These are phyloP conservation scores for Lentinula novae-zelandiae DNA, from an alignment of 1,284 basidiomycete genomes.

Conservation along the genomic window DNA sequence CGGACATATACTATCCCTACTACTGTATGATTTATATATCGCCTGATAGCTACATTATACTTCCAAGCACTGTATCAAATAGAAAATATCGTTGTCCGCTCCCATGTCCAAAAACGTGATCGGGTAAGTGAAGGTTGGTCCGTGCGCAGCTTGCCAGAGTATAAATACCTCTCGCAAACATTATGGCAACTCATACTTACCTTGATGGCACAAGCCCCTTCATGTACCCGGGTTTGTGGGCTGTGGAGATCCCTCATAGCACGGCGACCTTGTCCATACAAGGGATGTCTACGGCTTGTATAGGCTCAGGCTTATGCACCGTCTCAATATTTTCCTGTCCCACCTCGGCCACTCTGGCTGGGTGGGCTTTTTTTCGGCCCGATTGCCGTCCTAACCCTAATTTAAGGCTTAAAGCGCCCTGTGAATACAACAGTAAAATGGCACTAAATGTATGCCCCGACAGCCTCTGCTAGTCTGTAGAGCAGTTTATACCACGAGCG, in stretches of 20 bases:
- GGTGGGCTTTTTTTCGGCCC: constrained; percentile 9
- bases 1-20: background rate
- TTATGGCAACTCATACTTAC: constrained; percentile 5
- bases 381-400: constrained; percentile 1
- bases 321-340: constrained; percentile 14
- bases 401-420: background rate
- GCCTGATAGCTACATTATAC: background rate
- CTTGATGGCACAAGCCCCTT: constrained; percentile 12
- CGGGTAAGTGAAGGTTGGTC: background rate
- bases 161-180: background rate
- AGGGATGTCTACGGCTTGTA: constrained; percentile 11
- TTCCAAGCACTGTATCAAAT: background rate
- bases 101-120: background rate
- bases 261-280: constrained; percentile 15
- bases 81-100: background rate
- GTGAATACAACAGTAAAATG: too few species aligned
- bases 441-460: too few species aligned
- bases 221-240: constrained; percentile 12
- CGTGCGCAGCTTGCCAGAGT: constrained; percentile 7
- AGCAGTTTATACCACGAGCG: too few species aligned
- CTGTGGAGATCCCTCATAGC: constrained; percentile 12
- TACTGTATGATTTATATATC: background rate
- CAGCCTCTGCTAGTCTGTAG: too few species aligned
- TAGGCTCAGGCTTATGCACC: constrained; percentile 13
- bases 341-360: constrained; percentile 14